phyloP scores from a whole-genome alignment of 345 rosid genomes.

The Lepidium aucheri region DNA sequence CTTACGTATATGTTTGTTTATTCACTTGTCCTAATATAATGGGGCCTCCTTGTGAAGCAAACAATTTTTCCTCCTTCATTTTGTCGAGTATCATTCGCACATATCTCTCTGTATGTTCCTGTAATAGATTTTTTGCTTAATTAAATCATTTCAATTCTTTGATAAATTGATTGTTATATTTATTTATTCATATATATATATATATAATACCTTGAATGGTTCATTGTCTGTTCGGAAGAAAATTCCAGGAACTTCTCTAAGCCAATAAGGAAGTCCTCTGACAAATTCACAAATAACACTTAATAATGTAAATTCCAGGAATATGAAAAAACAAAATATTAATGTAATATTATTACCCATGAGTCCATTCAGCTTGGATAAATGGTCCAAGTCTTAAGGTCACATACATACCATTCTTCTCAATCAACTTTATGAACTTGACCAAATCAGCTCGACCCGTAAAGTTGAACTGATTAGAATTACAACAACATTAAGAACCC shows the following conservation, averaged over 20 bases:
- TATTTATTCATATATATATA: constrained; percentile 27
- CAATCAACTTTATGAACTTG: constrained; percentile 58
- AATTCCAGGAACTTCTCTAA: constrained; percentile 59
- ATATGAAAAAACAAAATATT: neutral
- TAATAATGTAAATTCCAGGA: no score
- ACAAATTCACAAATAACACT: neutral
- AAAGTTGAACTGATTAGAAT: constrained; percentile 44
- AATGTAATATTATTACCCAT: constrained; percentile 46
- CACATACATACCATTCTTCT: constrained; percentile 52
- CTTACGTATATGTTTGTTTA: neutral
- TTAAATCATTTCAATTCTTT: neutral
- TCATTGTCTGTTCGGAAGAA: constrained; percentile 60
- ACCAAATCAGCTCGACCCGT: constrained; percentile 69
- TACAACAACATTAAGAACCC: neutral
- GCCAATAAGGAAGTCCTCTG: constrained; percentile 87
- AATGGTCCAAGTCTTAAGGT: constrained; percentile 80
- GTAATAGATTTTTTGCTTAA: neutral
- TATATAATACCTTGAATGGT: constrained; percentile 60
- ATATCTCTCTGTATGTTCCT: constrained; percentile 53
- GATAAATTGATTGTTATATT: neutral
- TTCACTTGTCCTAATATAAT: constrained; percentile 52
- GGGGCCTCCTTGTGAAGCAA: constrained; percentile 61
- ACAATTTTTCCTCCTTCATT: constrained; percentile 44
- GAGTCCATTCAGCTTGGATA: constrained; percentile 96
- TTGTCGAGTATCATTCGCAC: constrained; percentile 38